A percentile compares a stretch with the other conserved stretches of the same genome.
phyloP scores from a whole-genome alignment of 768 basidiomycete species.

The Boletales sp. region DNA sequence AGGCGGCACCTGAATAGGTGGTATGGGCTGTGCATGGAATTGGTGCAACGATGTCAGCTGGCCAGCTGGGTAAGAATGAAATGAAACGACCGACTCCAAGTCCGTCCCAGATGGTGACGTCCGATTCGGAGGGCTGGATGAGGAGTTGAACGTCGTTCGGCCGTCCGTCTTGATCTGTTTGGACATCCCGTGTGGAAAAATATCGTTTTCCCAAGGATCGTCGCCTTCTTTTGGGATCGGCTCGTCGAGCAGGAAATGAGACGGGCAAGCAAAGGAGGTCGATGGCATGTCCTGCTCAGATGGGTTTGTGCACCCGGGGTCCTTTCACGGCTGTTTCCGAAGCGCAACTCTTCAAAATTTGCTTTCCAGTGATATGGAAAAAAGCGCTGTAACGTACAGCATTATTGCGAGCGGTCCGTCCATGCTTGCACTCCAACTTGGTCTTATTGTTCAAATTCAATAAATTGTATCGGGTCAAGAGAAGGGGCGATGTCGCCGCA shows the following conservation, averaged over 20 bases:
- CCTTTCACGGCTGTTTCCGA: no score
- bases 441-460: no score
- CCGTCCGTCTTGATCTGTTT: not conserved
- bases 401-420: no score
- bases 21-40: conserved; percentile 5
- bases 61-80: not conserved
- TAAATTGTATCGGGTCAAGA: no score
- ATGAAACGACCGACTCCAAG: conserved; percentile 10
- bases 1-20: conserved; percentile 24
- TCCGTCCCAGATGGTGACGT: conserved; percentile 28
- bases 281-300: not conserved
- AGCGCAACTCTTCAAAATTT: no score
- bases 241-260: not conserved
- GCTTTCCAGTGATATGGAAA: no score
- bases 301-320: no score
- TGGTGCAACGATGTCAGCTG: not conserved
- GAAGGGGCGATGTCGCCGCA: no score
- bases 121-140: conserved; percentile 8
- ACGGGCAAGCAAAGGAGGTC: not conserved
- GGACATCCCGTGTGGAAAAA: not conserved
- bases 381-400: no score
- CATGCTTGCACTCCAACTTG: no score
- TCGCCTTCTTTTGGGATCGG: not conserved
- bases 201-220: not conserved
- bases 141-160: conserved; percentile 6